Conservation (phyloP, 768 basidiomycete species). For the Serpula lacrymans region DNA sequence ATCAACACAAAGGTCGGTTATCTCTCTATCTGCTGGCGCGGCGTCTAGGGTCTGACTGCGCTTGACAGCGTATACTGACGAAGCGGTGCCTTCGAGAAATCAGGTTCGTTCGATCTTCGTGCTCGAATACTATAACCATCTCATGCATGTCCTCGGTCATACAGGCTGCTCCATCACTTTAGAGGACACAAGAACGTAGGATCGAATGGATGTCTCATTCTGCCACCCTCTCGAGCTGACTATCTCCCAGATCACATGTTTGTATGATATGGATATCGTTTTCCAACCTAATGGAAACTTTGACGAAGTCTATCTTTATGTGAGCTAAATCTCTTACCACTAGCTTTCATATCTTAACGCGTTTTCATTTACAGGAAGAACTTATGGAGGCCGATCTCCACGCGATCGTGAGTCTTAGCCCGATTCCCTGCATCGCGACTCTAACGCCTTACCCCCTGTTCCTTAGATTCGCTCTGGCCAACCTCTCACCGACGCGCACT, state of each 20-base stretch:
- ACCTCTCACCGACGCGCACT: slow-evolving; percentile 86
- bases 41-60: slow-evolving; percentile 10
- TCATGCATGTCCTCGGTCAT: not conserved
- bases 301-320: slow-evolving; percentile 94
- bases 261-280: slow-evolving; percentile 99
- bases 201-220: slow-evolving; percentile 8
- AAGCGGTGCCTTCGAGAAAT: slow-evolving; percentile 96
- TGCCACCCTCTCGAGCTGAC: slow-evolving; percentile 16
- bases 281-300: slow-evolving; percentile 90
- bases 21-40: slow-evolving; percentile 1
- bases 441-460: slow-evolving; percentile 3
- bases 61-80: slow-evolving; percentile 79
- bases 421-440: not conserved
- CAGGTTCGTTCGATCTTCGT: slow-evolving; percentile 65
- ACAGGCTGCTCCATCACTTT: slow-evolving; percentile 94
- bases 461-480: slow-evolving; percentile 79
- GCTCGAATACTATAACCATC: not conserved
- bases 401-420: slow-evolving; percentile 70
- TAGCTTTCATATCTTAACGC: not conserved
- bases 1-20: slow-evolving; percentile 80
- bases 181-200: slow-evolving; percentile 97
- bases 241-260: slow-evolving; percentile 74
- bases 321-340: slow-evolving; percentile 36
- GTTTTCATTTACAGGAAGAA: slow-evolving; percentile 67
- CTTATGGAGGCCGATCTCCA: slow-evolving; percentile 99